Evolutionary conservation across 768 basidiomycete species (phyloP).

Genomic region (Exidia glandulosa): DNA sequence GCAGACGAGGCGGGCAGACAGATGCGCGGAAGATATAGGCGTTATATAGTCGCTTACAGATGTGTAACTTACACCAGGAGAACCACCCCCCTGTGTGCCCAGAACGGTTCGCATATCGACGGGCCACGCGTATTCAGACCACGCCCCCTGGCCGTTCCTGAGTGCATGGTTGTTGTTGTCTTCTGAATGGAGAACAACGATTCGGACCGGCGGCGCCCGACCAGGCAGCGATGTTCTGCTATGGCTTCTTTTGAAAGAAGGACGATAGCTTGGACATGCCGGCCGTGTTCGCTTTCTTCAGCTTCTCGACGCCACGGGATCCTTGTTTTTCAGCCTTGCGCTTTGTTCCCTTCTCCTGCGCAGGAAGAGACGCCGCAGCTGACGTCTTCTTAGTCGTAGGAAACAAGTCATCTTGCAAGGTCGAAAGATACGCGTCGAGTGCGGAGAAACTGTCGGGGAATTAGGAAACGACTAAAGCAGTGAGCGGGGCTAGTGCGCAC

Average conservation of each 20-base stretch:
- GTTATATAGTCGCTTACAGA: too few relatives aligned
- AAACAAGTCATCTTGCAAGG: constrained; percentile 36
- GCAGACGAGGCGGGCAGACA: too few relatives aligned
- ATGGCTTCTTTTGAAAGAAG: constrained; percentile 56
- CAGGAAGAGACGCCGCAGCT: constrained; percentile 2
- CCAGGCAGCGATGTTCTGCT: background rate
- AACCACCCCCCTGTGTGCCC: too few relatives aligned
- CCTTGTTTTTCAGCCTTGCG: constrained; percentile 51
- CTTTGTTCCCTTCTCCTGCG: constrained; percentile 40
- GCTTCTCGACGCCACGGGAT: constrained; percentile 66
- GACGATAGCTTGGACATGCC: constrained; percentile 82
- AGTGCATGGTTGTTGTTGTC: background rate
- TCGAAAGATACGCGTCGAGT: constrained; percentile 47
- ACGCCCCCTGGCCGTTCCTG: too few relatives aligned
- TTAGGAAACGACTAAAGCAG: background rate
- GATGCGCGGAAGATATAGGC: too few relatives aligned
- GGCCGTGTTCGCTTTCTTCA: constrained; percentile 72
- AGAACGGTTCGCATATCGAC: too few relatives aligned
- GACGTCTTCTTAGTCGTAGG: constrained; percentile 15
- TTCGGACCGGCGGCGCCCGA: background rate
- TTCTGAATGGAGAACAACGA: background rate
- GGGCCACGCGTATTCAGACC: too few relatives aligned
- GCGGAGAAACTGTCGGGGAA: constrained; percentile 39
- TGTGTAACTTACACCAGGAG: too few relatives aligned
- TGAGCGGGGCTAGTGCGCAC: constrained; percentile 33